Conservation (phyloP, 805 yeast species). For the Yamadazyma paraphyllophila region DNA sequence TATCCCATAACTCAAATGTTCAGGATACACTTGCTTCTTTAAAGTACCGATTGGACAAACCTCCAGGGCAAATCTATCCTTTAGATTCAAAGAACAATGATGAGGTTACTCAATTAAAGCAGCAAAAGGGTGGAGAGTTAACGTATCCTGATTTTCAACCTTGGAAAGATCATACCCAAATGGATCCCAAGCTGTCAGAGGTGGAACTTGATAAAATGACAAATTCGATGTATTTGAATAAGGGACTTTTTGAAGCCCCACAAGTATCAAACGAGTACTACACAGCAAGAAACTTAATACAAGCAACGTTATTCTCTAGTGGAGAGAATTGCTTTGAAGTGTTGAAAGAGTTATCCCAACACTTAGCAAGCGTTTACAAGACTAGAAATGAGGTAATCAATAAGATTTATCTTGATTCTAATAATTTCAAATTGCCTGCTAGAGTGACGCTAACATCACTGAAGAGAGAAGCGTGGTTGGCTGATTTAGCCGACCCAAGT, state of each 20-base stretch:
- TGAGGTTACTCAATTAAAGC: slow-evolving; percentile 3
- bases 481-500: slow-evolving; percentile 66
- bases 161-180: slow-evolving; percentile 57
- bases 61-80: slow-evolving; percentile 33
- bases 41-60: slow-evolving; percentile 37
- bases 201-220: slow-evolving; percentile 53
- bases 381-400: slow-evolving; percentile 41
- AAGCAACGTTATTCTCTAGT: slow-evolving; percentile 39
- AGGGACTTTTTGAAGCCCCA: slow-evolving; percentile 69
- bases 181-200: slow-evolving; percentile 16
- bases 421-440: slow-evolving; percentile 72
- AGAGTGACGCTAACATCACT: slow-evolving; percentile 88
- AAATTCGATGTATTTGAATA: slow-evolving; percentile 51
- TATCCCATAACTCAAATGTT: slow-evolving; percentile 18
- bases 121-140: slow-evolving; percentile 3
- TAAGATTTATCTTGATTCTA: slow-evolving; percentile 32
- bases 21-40: slow-evolving; percentile 34
- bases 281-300: slow-evolving; percentile 63
- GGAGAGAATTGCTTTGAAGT: slow-evolving; percentile 34
- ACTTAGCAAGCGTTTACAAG: slow-evolving; percentile 35
- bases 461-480: slow-evolving; percentile 81
- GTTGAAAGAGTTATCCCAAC: slow-evolving; percentile 36
- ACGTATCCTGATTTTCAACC: slow-evolving; percentile 70
- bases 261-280: slow-evolving; percentile 63
- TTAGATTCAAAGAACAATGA: slow-evolving; percentile 17